phyloP scores from a whole-genome alignment of 345 rosid genomes.

The Psidium friedrichsthalianum region DNA sequence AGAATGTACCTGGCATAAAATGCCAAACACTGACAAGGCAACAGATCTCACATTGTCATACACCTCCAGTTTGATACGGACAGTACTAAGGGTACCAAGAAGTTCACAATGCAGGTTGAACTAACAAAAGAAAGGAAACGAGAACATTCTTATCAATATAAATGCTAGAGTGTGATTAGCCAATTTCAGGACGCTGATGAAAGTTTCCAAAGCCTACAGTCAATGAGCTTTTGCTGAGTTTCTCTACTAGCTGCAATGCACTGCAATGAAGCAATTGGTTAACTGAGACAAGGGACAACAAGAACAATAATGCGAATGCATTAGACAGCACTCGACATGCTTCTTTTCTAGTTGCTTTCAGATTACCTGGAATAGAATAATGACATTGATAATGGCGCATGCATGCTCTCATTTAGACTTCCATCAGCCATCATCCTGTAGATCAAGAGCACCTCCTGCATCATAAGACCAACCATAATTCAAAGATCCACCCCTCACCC shows the following conservation, averaged over 20 bases:
- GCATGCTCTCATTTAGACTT: not conserved
- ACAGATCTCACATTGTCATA: constrained; percentile 5
- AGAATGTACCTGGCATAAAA: constrained; percentile 3
- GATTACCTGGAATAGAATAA: constrained; percentile 4
- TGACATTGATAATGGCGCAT: constrained; percentile 10
- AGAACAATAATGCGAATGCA: not conserved
- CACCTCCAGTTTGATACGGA: not conserved
- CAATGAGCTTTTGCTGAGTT: not conserved
- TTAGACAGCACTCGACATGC: not conserved
- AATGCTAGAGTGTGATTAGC: not conserved
- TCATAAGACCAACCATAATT: not conserved
- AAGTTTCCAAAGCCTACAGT: not conserved
- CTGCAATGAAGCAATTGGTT: not conserved
- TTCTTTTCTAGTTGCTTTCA: not conserved
- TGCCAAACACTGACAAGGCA: constrained; percentile 1
- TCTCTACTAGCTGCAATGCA: constrained; percentile 1
- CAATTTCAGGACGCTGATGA: not conserved
- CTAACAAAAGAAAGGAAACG: not conserved
- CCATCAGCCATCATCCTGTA: constrained; percentile 1
- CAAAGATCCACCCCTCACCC: not conserved
- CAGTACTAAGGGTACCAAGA: constrained; percentile 1
- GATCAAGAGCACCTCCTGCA: constrained; percentile 4
- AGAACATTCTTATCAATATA: not conserved
- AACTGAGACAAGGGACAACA: not conserved
- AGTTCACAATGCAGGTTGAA: constrained; percentile 2